Evolutionary conservation across 2,329 filamentous ascomycete species (phyloP).

Genomic region (Fusarium napiforme): DNA sequence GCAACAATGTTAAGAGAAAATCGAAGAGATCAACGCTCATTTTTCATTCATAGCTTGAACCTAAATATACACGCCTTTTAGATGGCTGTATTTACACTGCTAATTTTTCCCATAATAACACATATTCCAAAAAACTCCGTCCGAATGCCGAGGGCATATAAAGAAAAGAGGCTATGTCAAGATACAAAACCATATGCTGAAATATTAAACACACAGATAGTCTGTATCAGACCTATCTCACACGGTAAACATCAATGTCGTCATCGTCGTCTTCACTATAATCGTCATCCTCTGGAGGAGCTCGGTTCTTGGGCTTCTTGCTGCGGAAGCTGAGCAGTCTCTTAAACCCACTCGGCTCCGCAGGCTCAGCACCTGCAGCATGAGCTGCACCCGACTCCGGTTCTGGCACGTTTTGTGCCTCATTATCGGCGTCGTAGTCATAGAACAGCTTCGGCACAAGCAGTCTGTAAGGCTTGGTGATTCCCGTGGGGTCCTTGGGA

Average conservation of each 20-base stretch:
- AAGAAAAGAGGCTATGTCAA: conserved; percentile 5
- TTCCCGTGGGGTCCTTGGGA: conserved; percentile 84
- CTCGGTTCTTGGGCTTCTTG: conserved; percentile 48
- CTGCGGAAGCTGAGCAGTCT: conserved; percentile 58
- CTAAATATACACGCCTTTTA: conserved; percentile 23
- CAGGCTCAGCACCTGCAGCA: conserved; percentile 22
- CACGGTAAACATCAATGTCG: conserved; percentile 36
- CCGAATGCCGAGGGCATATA: conserved; percentile 21
- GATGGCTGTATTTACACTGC: conserved; percentile 16
- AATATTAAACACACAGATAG: conserved; percentile 15
- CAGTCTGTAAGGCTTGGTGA: conserved; percentile 87
- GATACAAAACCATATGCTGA: conserved; percentile 13
- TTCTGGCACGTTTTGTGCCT: conserved; percentile 52
- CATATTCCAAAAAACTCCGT: conserved; percentile 15
- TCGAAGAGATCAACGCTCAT: conserved; percentile 6
- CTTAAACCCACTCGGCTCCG: conserved; percentile 54
- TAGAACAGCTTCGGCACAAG: conserved; percentile 83
- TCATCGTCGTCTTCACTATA: conserved; percentile 44
- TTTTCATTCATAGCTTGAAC: conserved; percentile 9
- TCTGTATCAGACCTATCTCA: conserved; percentile 20
- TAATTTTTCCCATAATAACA: conserved; percentile 20
- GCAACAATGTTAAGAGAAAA: not conserved
- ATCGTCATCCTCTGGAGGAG: conserved; percentile 39
- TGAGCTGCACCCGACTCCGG: conserved; percentile 23
- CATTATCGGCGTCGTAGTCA: conserved; percentile 59